Evolutionary conservation across 352 stramenopile genomes (phyloP).

Genomic region (Phytophthora pinifolia): DNA sequence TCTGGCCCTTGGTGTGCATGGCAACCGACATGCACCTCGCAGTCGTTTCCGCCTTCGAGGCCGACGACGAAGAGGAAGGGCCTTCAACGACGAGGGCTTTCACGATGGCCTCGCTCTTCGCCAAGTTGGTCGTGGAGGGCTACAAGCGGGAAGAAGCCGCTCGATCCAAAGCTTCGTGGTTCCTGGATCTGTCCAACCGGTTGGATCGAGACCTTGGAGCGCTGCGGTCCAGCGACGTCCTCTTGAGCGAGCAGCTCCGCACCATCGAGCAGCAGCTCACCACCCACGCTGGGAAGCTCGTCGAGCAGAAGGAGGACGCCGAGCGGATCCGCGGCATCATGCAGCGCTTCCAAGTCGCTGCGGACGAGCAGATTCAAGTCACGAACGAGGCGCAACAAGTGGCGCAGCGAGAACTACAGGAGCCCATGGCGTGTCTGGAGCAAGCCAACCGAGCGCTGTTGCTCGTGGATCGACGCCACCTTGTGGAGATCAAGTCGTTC

Average conservation of each 20-base stretch:
- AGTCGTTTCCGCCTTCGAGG: background rate
- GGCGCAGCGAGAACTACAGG: slow-evolving; percentile 55
- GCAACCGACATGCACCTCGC: slow-evolving; percentile 35
- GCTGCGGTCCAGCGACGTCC: slow-evolving; percentile 24
- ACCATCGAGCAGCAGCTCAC: slow-evolving; percentile 30
- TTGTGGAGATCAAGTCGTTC: slow-evolving; percentile 87
- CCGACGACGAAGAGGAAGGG: background rate
- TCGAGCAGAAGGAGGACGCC: slow-evolving; percentile 45
- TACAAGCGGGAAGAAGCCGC: slow-evolving; percentile 22
- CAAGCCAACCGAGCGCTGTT: slow-evolving; percentile 65
- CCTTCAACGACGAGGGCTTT: slow-evolving; percentile 12
- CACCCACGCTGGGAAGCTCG: slow-evolving; percentile 23
- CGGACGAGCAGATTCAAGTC: slow-evolving; percentile 61
- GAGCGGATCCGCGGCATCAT: slow-evolving; percentile 57
- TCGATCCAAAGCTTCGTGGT: slow-evolving; percentile 22
- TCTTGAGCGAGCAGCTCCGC: slow-evolving; percentile 23
- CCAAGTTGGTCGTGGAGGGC: slow-evolving; percentile 22
- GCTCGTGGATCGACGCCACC: slow-evolving; percentile 70
- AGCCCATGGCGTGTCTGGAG: slow-evolving; percentile 62
- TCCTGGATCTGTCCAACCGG: slow-evolving; percentile 24
- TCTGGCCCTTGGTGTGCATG: slow-evolving; percentile 43
- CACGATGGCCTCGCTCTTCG: slow-evolving; percentile 23
- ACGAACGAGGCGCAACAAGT: slow-evolving; percentile 65
- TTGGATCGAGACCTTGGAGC: slow-evolving; percentile 25
- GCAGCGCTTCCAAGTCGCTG: slow-evolving; percentile 53